phyloP scores from a whole-genome alignment of 768 basidiomycete genomes.

The Jaapia argillacea region DNA sequence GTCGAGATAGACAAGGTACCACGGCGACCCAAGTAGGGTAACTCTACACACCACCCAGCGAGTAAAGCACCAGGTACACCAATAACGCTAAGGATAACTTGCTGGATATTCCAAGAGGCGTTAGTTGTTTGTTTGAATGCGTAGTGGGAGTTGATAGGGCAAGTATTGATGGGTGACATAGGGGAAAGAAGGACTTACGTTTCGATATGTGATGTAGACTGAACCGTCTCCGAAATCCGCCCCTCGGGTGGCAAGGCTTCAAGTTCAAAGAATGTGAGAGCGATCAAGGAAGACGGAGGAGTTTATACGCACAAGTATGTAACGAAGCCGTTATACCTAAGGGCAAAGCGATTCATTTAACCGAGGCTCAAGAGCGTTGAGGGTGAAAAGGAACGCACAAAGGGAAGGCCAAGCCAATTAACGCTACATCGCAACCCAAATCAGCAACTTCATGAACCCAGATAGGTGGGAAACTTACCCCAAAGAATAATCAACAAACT shows the following conservation, averaged over 20 bases:
- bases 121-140: neutral
- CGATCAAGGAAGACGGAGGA: neutral
- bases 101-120: constrained; percentile 23
- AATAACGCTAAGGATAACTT: constrained; percentile 47
- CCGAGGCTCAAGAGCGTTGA: neutral
- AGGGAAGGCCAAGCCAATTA: constrained; percentile 73
- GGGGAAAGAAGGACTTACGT: constrained; percentile 27
- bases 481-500: constrained; percentile 39
- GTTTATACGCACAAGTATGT: constrained; percentile 35
- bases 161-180: neutral
- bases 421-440: no score
- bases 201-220: constrained; percentile 64
- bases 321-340: constrained; percentile 40
- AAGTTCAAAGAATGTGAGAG: no score
- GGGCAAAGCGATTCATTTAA: neutral
- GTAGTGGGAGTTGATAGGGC: neutral
- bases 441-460: constrained; percentile 5
- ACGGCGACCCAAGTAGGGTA: constrained; percentile 39
- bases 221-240: constrained; percentile 63
- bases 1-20: constrained; percentile 46
- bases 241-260: constrained; percentile 56
- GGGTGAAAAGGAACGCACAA: constrained; percentile 27
- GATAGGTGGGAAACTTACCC: constrained; percentile 29
- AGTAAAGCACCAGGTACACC: constrained; percentile 48
- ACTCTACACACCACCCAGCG: constrained; percentile 43